Percentiles rank a stretch among this genome's conserved stretches.
Conservation (phyloP, 495 filamentous ascomycete species). For the Hyaloscypha finlandica region DNA sequence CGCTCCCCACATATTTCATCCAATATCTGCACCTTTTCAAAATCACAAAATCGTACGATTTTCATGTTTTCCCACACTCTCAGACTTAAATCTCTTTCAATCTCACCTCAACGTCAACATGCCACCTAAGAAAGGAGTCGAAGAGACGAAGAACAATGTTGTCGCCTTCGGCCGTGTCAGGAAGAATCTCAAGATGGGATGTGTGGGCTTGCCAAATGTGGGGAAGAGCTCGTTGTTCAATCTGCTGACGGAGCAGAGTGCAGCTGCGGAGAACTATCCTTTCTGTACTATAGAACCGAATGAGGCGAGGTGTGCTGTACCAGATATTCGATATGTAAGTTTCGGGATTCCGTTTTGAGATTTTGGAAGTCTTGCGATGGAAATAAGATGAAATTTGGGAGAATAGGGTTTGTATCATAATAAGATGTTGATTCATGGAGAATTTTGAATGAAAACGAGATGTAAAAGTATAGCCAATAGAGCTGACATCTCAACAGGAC, state of each 20-base stretch:
- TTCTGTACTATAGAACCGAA: conserved; percentile 39
- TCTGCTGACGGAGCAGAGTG: conserved; percentile 34
- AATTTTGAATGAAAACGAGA: not conserved
- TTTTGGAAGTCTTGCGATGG: not conserved
- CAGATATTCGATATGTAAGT: conserved; percentile 33
- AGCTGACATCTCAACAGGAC: conserved; percentile 21
- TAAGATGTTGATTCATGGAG: no score
- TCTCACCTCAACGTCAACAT: conserved; percentile 4
- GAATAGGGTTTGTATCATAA: not conserved
- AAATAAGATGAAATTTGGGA: not conserved
- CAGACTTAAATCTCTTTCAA: no score
- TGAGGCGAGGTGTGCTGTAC: conserved; percentile 35
- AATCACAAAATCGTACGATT: not conserved
- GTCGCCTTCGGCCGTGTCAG: conserved; percentile 33
- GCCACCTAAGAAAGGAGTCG: conserved; percentile 32
- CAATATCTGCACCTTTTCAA: no score
- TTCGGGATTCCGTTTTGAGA: not conserved
- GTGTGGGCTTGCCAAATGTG: conserved; percentile 36
- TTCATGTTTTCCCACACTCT: no score
- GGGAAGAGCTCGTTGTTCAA: conserved; percentile 42
- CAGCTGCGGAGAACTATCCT: conserved; percentile 35
- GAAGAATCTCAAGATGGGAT: conserved; percentile 37
- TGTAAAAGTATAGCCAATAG: not conserved
- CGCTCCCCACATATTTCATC: no score
- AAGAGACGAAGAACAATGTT: conserved; percentile 31